Percentiles rank a stretch among this genome's conserved stretches.
Conservation (phyloP, 2,329 filamentous ascomycete genomes). For the Hymenoscyphus fraxineus region DNA sequence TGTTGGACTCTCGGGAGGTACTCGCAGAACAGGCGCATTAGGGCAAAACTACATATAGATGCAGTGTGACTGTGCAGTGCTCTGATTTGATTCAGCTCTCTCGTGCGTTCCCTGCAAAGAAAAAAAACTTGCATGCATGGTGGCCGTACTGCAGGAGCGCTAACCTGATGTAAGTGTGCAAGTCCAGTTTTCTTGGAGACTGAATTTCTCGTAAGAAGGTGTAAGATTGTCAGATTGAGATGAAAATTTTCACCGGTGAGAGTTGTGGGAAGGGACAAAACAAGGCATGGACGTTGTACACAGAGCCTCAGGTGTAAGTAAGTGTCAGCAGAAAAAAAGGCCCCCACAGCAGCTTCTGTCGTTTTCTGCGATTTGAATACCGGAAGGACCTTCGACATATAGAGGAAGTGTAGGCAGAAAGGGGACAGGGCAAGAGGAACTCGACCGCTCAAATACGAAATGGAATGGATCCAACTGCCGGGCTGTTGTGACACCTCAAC, state of each 20-base stretch:
- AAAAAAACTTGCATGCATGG: constrained; percentile 17
- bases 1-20: neutral
- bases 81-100: constrained; percentile 7
- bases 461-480: neutral
- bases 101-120: constrained; percentile 15
- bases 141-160: constrained; percentile 8
- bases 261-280: neutral
- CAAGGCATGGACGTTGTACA: neutral
- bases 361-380: neutral
- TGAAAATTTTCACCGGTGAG: constrained; percentile 1
- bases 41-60: neutral
- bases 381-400: neutral
- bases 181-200: constrained; percentile 1
- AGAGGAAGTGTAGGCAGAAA: neutral
- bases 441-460: neutral
- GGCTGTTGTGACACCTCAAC: constrained; percentile 6
- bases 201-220: neutral
- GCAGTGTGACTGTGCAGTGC: constrained; percentile 11
- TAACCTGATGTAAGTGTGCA: constrained; percentile 1
- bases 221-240: constrained; percentile 1
- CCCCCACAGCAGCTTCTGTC: neutral
- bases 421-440: neutral
- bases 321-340: neutral
- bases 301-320: neutral
- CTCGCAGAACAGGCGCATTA: neutral